These are phyloP conservation scores for Aspergillus carlsbadensis DNA, from an alignment of 495 filamentous ascomycete genomes.

Conservation along the genomic window DNA sequence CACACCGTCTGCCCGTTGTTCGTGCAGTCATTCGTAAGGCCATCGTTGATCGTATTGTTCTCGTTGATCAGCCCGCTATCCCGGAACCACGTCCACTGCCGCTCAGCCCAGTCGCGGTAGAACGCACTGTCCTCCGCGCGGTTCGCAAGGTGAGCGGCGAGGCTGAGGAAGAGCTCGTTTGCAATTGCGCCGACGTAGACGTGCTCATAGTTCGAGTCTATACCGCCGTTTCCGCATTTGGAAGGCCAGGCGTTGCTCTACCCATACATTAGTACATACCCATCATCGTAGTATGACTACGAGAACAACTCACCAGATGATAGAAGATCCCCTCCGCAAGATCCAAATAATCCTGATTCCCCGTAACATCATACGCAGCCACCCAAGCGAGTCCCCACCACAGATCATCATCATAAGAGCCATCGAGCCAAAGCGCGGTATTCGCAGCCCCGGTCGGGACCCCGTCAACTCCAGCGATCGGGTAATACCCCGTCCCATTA, in stretches of 20 bases:
- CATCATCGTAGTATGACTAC: too few species aligned
- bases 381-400: conserved; percentile 74
- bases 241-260: conserved; percentile 49
- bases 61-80: conserved; percentile 62
- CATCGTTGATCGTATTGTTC: conserved; percentile 70
- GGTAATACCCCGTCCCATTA: too few species aligned
- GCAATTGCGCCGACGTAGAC: conserved; percentile 68
- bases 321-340: conserved; percentile 59
- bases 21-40: conserved; percentile 56
- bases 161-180: conserved; percentile 71
- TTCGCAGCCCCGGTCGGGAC: conserved; percentile 12
- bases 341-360: conserved; percentile 51
- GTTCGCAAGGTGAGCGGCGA: conserved; percentile 73
- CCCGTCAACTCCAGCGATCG: too few species aligned
- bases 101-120: conserved; percentile 56
- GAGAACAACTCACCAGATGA: conserved; percentile 51
- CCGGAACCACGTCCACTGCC: conserved; percentile 69
- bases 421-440: conserved; percentile 48
- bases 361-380: conserved; percentile 61
- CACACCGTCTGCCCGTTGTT: conserved; percentile 61
- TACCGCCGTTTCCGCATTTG: conserved; percentile 47
- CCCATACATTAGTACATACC: conserved; percentile 3
- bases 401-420: conserved; percentile 69
- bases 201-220: conserved; percentile 66
- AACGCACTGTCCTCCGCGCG: conserved; percentile 47